Evolutionary conservation across 2,329 filamentous ascomycete genomes (phyloP), one percentile per base, ranked within the genome.

Genomic region (Monosporascus sp.): DNA sequence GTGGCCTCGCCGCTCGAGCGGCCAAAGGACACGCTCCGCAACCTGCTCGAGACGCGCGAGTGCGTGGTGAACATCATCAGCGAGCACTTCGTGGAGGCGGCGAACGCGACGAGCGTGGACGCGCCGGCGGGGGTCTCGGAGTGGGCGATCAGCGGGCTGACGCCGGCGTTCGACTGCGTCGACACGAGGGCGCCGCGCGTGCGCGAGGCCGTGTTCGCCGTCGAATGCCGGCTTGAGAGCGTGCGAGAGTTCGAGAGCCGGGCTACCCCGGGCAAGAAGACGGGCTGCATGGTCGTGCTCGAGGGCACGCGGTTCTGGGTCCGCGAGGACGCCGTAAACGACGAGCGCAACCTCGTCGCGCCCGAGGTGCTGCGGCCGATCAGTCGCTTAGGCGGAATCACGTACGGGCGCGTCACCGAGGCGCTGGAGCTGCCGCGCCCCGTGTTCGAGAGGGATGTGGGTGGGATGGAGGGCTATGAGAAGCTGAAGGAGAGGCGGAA

Each of bases 221-320:
- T 96, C 48, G 93, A 97, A 75, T 89, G 82, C 37, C 91, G 86
- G 70, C 70, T 97, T 46, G 81, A 93, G 57, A 84, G 85, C 76
- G 77, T 70, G 72, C 85, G 74, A 63, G 91, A 96, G 72, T 96
- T 90, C 72, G 86, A 93, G 69, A 89, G 86, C 68, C 78, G 79
- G 50, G 77, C 77, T 0, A 84, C 74, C 2, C 86, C 87, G 0
- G 91, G 89, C 2, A 87, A 86, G 73, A 91, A 85, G 75, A 87
- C 87, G 1, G 84, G 87, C 1, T 86, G 87, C 4, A 65, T 96
- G 58, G 87, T 82, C 2, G 80, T 96, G 37, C 77, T 97, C 14
- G 91, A 97, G 73, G 93, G 91, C 0, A 85, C 88, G 37, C 79
- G 86, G 28, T 96, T 97, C 67, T 97, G 92, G 91, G 91, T 86